Evolutionary conservation across 805 yeast species (phyloP).

Genomic region (Kuraishia molischiana): DNA sequence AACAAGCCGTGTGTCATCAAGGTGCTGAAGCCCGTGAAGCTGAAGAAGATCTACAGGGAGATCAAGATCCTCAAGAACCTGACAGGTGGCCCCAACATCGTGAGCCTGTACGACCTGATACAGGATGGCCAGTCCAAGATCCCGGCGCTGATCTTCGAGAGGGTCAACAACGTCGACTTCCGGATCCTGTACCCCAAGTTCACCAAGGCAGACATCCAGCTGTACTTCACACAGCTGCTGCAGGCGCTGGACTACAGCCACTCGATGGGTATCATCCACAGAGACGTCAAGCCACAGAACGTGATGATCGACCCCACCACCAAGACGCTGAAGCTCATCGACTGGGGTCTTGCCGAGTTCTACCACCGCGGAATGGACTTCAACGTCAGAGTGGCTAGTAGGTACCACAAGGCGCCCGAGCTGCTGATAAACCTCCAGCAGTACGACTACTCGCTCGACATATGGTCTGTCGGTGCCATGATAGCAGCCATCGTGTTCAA

Average conservation of each 20-base stretch:
- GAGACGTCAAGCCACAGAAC: conserved; percentile 92
- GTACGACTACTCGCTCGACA: conserved; percentile 81
- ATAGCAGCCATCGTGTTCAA: conserved; percentile 81
- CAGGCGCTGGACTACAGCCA: conserved; percentile 82
- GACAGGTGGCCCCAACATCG: conserved; percentile 74
- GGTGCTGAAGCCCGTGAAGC: conserved; percentile 86
- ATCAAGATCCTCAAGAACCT: conserved; percentile 80
- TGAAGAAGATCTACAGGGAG: conserved; percentile 88
- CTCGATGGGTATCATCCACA: conserved; percentile 90
- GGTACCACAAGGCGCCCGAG: conserved; percentile 91
- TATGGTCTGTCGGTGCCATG: conserved; percentile 92
- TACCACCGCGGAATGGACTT: conserved; percentile 86
- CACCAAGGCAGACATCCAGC: conserved; percentile 64
- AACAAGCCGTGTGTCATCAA: conserved; percentile 73
- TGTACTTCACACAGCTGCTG: conserved; percentile 74
- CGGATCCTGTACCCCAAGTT: conserved; percentile 79
- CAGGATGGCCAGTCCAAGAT: conserved; percentile 79
- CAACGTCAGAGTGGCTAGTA: conserved; percentile 85
- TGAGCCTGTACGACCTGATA: conserved; percentile 72
- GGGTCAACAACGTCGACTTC: conserved; percentile 77
- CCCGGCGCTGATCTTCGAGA: conserved; percentile 83
- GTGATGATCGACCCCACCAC: conserved; percentile 80
- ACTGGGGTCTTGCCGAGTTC: conserved; percentile 94
- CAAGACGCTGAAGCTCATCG: conserved; percentile 62
- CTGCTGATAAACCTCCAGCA: conserved; percentile 70